phyloP scores from a whole-genome alignment of 2,329 filamentous ascomycete genomes.

The Penicillium sp. region DNA sequence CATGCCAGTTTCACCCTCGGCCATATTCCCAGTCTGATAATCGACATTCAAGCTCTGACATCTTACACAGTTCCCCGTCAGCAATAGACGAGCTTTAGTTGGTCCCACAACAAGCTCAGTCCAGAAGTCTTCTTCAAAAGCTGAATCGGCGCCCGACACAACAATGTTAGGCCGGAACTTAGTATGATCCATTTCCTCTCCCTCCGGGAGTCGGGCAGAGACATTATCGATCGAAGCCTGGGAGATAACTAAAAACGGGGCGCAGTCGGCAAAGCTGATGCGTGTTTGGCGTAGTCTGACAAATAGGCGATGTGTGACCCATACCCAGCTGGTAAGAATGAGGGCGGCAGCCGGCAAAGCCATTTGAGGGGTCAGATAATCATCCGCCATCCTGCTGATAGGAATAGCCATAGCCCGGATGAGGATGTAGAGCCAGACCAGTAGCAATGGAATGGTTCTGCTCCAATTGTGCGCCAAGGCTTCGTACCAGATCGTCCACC shows the following conservation, averaged over 20 bases:
- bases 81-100: constrained; percentile 43
- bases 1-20: constrained; percentile 56
- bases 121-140: constrained; percentile 75
- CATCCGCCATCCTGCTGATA: not conserved
- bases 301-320: not conserved
- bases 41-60: constrained; percentile 72
- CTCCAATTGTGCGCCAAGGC: not conserved
- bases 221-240: constrained; percentile 69
- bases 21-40: constrained; percentile 62
- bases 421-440: not conserved
- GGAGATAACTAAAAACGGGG: constrained; percentile 69
- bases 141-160: constrained; percentile 55
- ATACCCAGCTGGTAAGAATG: not conserved
- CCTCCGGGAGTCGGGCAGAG: constrained; percentile 53
- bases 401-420: not conserved
- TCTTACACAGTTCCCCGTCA: constrained; percentile 69
- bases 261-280: constrained; percentile 35
- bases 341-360: not conserved
- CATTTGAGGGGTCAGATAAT: not conserved
- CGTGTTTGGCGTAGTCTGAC: constrained; percentile 11
- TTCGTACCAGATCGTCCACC: not conserved
- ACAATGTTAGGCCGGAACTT: constrained; percentile 75
- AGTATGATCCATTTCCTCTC: constrained; percentile 59
- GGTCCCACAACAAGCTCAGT: constrained; percentile 54
- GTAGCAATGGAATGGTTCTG: not conserved